Conservation (phyloP, 140 eudicot species). For the Artemisia princeps region DNA sequence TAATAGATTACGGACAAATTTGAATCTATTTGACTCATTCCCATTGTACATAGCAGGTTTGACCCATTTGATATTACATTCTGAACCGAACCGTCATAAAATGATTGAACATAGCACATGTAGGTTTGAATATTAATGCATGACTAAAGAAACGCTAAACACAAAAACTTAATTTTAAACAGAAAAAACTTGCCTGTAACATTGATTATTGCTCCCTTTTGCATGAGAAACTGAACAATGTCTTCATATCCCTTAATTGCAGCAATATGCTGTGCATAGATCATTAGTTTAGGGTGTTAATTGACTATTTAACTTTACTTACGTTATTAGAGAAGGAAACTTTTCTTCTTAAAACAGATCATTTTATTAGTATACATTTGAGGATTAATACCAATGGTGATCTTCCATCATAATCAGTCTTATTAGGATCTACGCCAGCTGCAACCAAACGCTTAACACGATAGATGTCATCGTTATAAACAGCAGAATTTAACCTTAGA, state of each 20-base stretch:
- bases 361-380: background rate
- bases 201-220: slow-evolving; percentile 39
- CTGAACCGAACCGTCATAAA: no score
- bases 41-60: no score
- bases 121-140: background rate
- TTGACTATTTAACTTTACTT: no score
- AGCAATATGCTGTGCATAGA: slow-evolving; percentile 50
- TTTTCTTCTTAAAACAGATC: no score
- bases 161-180: slow-evolving; percentile 8
- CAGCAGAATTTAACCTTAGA: slow-evolving; percentile 49
- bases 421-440: slow-evolving; percentile 60
- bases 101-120: no score
- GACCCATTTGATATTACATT: no score
- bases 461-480: slow-evolving; percentile 44
- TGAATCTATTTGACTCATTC: no score
- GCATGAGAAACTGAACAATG: slow-evolving; percentile 43
- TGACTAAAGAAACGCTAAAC: slow-evolving; percentile 3
- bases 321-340: background rate
- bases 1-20: no score
- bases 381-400: slow-evolving; percentile 51
- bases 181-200: slow-evolving; percentile 33
- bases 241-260: slow-evolving; percentile 60
- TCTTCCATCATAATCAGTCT: slow-evolving; percentile 63
- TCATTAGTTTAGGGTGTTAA: background rate
- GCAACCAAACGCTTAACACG: slow-evolving; percentile 43